Conservation (phyloP, 192 early-diverging fungal species). For the Coemansia pectinata region DNA sequence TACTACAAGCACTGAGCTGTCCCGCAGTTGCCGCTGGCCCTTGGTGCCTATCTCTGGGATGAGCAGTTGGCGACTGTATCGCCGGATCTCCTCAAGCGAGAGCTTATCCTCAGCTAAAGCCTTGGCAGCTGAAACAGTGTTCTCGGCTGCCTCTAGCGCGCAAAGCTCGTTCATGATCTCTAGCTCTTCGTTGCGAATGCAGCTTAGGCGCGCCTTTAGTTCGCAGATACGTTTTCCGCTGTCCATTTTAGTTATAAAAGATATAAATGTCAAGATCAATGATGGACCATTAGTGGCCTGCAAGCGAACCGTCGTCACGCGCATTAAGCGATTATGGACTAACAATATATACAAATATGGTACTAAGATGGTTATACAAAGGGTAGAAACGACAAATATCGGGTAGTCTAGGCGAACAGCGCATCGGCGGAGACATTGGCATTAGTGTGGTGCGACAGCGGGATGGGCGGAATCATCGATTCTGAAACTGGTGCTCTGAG, state of each 20-base stretch:
- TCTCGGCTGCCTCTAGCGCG: conserved; percentile 22
- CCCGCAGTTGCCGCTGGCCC: conserved; percentile 77
- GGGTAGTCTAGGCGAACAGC: background rate
- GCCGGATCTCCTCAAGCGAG: conserved; percentile 70
- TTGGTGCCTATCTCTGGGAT: conserved; percentile 67
- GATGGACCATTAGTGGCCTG: background rate
- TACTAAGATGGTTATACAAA: background rate
- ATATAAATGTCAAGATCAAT: no score
- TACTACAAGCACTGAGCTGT: conserved; percentile 78
- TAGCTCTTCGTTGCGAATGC: conserved; percentile 42
- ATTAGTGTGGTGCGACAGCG: background rate
- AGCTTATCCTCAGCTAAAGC: conserved; percentile 31
- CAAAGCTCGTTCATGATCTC: conserved; percentile 37
- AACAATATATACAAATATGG: background rate
- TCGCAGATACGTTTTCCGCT: background rate
- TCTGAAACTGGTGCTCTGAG: background rate
- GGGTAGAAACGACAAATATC: background rate
- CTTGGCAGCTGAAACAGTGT: background rate
- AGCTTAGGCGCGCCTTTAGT: conserved; percentile 20
- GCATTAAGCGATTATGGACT: background rate
- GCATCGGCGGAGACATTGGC: background rate
- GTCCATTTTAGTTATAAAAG: conserved; percentile 3
- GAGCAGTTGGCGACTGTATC: conserved; percentile 87
- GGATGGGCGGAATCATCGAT: background rate
- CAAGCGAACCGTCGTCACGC: no score